Base-by-base conservation (phyloP, 2,329 filamentous ascomycete genomes). In the Colletotrichum coccodes region DNA sequence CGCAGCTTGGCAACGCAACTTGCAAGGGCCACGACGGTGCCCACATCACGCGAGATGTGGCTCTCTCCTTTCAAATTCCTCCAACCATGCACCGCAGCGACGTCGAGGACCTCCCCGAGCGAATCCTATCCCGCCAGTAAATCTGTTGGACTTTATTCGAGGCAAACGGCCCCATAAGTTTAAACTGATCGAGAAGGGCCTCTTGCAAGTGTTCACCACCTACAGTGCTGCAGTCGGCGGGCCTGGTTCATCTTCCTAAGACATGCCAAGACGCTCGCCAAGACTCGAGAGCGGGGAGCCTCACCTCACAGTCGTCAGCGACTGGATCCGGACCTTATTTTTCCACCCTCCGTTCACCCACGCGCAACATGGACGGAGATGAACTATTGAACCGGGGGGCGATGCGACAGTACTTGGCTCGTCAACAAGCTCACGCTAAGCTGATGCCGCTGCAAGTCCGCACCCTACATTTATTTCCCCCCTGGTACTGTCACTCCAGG, bases 241-340 rank as follows among this genome's bases (percentile, higher is more conserved):
- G 53, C 26, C 32, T 56, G 4, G 4, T 36, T 50, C 46, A 60
- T 56, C 40, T 60, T 50, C 47, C 36, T 50, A 63, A 42, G 32
- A 64, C 59, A 16, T 68, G 64, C 64, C 60, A 67, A 67, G 64
- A 67, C 28, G 21, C 9, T 18, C 7, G 65, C 65, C 65, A 69
- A 69, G 66, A 52, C 34, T 18, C 46, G 28, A 14, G n/a, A 34
- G 66, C 54, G 61, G 61, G 54, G 66, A 66, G 66, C 66, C 61
- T 65, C 66, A 66, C 36, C 47, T 42, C 61, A 21, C 23, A 32
- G 7, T 38, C 28, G 28, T 38, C 47, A 38, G 23, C 16, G 16
- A 69, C 66, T 69, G 66, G 66, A 59, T 60, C 61, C 66, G 66
- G 66, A 44, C 61, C 32, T 36, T 54, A 56, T 60, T 69, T 60